Base-by-base conservation (phyloP, 139 green algal species). In the Auxenochlorella protothecoides region DNA sequence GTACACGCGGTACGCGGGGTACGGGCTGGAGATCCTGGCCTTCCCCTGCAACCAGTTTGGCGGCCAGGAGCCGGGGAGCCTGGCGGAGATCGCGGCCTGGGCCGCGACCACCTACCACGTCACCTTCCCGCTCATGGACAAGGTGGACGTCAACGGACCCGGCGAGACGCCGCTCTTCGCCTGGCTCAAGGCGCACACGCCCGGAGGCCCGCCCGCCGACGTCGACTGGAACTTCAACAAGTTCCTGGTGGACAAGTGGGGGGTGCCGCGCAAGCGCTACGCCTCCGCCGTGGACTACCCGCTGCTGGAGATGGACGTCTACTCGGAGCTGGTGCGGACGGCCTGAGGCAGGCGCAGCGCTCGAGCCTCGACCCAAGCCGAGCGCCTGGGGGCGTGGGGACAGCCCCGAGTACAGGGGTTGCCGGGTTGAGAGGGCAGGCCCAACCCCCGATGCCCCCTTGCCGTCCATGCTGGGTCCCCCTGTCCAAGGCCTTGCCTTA, bases 51-150 rank as follows among this genome's bases (percentile, higher is more conserved):
- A 91, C 68, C 77, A 90, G 60, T 92, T 92, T 76, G 85, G 86
- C 0, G 60, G 68, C 9, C 88, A 93, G 68, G 88, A 93, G 75
- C 81, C 87, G 5, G 84, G 80, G 13, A 72, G 51, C n/a, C 55
- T 78, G 16, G 72, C 65, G 5, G 76, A 88, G 55, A 92, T 95
- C 68, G 73, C 81, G 62, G 65, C 78, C 0, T 91, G 88, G 68
- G 73, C 68, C 2, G 59, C 15, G 2, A 59, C 76, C 4, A 70
- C 74, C 5, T 93, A 90, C 74, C 69, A 77, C 54, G 68, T 95
- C 69, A 95, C 96, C 72, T 88, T 92, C 70, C 87, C 94, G 78
- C 96, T 97, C 88, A 97, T 98, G 92, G 79, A 85, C 73, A 96
- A 97, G 83, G 69, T 89, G 15, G 75, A 74, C 13, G 66, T 74